Conservation (phyloP, 495 filamentous ascomycete genomes). For the Penicillium daleae region DNA sequence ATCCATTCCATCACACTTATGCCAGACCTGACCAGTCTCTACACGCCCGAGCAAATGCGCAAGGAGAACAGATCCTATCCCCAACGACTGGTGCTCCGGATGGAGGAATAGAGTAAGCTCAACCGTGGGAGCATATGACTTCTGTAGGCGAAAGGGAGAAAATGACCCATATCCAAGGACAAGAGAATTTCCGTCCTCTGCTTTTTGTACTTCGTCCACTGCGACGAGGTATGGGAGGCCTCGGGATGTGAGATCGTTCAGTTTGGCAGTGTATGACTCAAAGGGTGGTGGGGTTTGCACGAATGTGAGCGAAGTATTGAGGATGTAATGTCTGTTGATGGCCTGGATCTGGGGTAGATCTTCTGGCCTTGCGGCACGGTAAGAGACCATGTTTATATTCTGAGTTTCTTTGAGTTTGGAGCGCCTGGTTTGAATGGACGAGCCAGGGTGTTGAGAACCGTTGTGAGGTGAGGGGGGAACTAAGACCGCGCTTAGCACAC, state of each 20-base stretch:
- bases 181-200: conserved; percentile 10
- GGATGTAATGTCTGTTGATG: conserved; percentile 38
- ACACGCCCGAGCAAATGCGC: conserved; percentile 14
- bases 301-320: conserved; percentile 35
- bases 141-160: conserved; percentile 29
- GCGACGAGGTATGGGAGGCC: conserved; percentile 36
- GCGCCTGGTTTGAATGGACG: neutral
- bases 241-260: conserved; percentile 18
- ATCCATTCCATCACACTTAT: conserved; percentile 14
- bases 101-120: conserved; percentile 37
- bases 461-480: neutral
- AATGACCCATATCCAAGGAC: conserved; percentile 37
- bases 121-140: conserved; percentile 36
- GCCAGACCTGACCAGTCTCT: conserved; percentile 5
- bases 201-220: conserved; percentile 13
- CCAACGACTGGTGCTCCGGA: conserved; percentile 23
- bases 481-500: neutral
- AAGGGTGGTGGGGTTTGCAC: conserved; percentile 25
- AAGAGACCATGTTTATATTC: neutral
- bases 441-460: neutral
- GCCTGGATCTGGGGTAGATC: conserved; percentile 32
- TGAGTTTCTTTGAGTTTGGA: neutral
- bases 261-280: conserved; percentile 23
- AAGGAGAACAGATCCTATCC: conserved; percentile 27
- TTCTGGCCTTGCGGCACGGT: conserved; percentile 20